Base-by-base conservation (phyloP, 768 basidiomycete species). In the Sporobolomyces roseus region DNA sequence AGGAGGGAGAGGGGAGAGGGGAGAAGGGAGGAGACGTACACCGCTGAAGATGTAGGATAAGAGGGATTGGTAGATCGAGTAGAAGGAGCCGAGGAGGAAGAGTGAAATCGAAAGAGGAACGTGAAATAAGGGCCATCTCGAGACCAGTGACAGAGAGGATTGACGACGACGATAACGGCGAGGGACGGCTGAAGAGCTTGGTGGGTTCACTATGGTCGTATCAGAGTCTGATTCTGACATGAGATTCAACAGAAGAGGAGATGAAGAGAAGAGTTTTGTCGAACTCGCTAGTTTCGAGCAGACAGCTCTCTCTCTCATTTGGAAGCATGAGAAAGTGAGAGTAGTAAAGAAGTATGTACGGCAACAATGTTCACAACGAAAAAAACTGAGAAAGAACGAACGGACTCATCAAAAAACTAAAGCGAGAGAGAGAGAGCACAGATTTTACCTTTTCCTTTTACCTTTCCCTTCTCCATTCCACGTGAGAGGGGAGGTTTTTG, bases 41-140 rank as follows among this genome's bases (percentile, higher is more conserved):
- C 36, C 30, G 3, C 45, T 82, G 77, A 82, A 84, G 6, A 81
- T n/a, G 35, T 73, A 66, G 29, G 82, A 79, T 33, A 83, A 77
- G 55, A 80, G 36, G 16, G 72, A 36, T 68, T 83, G 82, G 4
- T 78, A 69, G 17, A 80, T 51, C 21, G 80, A 67, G 64, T 83
- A 83, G 45, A 71, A 48, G 29, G 14, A 32, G 59, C 46, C 21
- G 7, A 36, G 25, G 45, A 33, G 43, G 27, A 45, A 4, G 25
- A 46, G 4, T 29, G 45, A 35, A 16, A 30, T 25, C 13, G 16
- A 29, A 29, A 38, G 41, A 6, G 10, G 41, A 30, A 4, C n/a
- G 41, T 16, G 25, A 6, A n/a, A 53, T 45, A 2, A 43, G 23
- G 46, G n/a, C n/a, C n/a, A n/a, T n/a, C n/a, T n/a, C n/a, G n/a